Conservation (phyloP, 129 eudicot species). For the Helichrysum umbraculigerum region DNA sequence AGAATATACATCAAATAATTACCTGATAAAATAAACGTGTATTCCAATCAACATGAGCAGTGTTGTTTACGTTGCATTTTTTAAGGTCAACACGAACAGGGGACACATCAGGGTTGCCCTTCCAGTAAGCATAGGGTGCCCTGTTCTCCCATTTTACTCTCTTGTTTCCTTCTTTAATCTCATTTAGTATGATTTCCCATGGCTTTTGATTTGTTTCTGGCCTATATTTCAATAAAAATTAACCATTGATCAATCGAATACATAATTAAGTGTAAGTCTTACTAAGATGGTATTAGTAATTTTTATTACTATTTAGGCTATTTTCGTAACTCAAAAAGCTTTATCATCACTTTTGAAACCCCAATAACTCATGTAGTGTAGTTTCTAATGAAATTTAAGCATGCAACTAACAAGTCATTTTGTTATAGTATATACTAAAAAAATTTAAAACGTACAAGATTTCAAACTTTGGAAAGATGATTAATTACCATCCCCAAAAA, state of each 20-base stretch:
- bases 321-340: too few species aligned
- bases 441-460: too few species aligned
- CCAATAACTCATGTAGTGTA: too few species aligned
- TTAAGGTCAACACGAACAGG: slow-evolving; percentile 44
- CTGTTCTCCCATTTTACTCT: slow-evolving; percentile 37
- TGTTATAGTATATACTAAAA: too few species aligned
- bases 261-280: too few species aligned
- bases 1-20: background rate
- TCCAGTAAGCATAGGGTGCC: slow-evolving; percentile 51
- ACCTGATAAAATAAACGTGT: slow-evolving; percentile 63
- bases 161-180: slow-evolving; percentile 41
- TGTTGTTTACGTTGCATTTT: slow-evolving; percentile 36
- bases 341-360: too few species aligned
- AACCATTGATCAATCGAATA: background rate
- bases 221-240: slow-evolving; percentile 26
- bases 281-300: too few species aligned
- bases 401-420: too few species aligned
- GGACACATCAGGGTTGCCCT: slow-evolving; percentile 43
- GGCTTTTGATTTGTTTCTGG: slow-evolving; percentile 52
- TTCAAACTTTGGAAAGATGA: background rate
- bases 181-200: slow-evolving; percentile 35
- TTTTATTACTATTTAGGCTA: too few species aligned
- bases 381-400: too few species aligned
- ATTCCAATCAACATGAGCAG: slow-evolving; percentile 37
- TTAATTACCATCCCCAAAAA: slow-evolving; percentile 68